These are phyloP conservation scores for Blastobotrys arbuscula DNA, from an alignment of 1,139 yeast species.

Conservation along the genomic window DNA sequence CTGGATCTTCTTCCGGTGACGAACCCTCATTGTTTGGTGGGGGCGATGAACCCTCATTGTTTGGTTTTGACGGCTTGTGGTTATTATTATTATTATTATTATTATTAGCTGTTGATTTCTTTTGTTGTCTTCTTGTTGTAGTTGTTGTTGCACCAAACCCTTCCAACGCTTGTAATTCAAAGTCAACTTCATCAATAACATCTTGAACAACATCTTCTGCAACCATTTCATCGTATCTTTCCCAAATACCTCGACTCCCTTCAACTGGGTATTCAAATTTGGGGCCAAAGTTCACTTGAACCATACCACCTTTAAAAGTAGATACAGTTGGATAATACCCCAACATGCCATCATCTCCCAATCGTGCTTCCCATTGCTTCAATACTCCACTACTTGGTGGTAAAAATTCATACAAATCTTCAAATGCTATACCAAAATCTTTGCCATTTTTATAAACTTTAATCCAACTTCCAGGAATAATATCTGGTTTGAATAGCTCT, in stretches of 20 bases:
- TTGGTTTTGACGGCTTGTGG: background rate
- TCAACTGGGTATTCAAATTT: constrained; percentile 45
- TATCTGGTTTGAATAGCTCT: constrained; percentile 21
- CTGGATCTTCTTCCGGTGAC: constrained; percentile 4
- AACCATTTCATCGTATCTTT: constrained; percentile 61
- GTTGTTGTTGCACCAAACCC: background rate
- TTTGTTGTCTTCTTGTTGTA: background rate
- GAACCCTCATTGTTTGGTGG: background rate
- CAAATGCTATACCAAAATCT: constrained; percentile 58
- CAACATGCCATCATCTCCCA: constrained; percentile 66
- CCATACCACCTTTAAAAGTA: constrained; percentile 75
- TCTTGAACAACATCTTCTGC: constrained; percentile 85
- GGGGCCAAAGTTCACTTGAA: constrained; percentile 64
- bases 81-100: background rate
- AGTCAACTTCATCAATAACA: constrained; percentile 78
- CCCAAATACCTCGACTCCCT: constrained; percentile 43
- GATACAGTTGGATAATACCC: constrained; percentile 93
- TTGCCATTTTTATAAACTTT: constrained; percentile 74
- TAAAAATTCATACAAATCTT: constrained; percentile 64
- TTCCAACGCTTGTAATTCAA: constrained; percentile 39
- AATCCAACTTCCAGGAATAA: constrained; percentile 53
- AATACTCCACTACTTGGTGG: constrained; percentile 57
- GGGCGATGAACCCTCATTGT: background rate
- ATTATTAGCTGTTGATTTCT: background rate
- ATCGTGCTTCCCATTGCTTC: constrained; percentile 17